Conservation (phyloP, 2,329 filamentous ascomycete genomes). For the Trichophyton verrucosum region DNA sequence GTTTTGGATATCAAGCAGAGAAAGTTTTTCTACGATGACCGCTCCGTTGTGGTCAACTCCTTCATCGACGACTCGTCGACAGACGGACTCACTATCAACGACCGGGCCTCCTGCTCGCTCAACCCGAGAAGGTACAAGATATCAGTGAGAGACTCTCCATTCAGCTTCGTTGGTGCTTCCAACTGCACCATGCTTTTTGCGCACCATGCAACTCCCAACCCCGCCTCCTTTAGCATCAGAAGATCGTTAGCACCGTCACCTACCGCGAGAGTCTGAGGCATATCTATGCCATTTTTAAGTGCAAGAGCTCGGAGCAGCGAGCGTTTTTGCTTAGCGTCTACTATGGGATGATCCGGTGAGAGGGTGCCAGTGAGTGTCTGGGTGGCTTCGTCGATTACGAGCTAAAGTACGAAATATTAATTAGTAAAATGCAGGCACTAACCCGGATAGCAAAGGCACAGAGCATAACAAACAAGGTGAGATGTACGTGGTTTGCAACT, state of each 20-base stretch:
- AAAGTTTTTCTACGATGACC: background rate
- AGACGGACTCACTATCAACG: constrained; percentile 21
- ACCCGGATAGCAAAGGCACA: background rate
- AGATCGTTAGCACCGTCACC: constrained; percentile 56
- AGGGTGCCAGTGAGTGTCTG: constrained; percentile 46
- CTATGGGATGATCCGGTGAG: constrained; percentile 42
- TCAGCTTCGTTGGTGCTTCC: constrained; percentile 48
- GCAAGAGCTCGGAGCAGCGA: constrained; percentile 44
- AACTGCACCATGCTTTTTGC: constrained; percentile 53
- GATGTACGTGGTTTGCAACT: constrained; percentile 64
- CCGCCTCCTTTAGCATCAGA: constrained; percentile 51
- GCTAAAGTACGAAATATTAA: constrained; percentile 19
- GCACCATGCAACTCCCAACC: constrained; percentile 50
- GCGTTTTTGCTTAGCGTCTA: constrained; percentile 48
- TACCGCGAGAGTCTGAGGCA: constrained; percentile 45
- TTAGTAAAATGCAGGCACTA: background rate
- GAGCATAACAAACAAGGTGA: background rate
- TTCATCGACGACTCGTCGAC: background rate
- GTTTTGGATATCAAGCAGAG: background rate
- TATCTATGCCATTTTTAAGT: constrained; percentile 40
- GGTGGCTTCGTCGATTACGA: constrained; percentile 37
- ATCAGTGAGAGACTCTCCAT: constrained; percentile 46
- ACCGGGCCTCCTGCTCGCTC: constrained; percentile 37
- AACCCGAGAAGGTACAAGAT: constrained; percentile 47
- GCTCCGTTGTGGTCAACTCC: background rate